These are phyloP conservation scores for Eragrostis curvula DNA, from an alignment of 176 grass and related monocot genomes.

Conservation along the genomic window DNA sequence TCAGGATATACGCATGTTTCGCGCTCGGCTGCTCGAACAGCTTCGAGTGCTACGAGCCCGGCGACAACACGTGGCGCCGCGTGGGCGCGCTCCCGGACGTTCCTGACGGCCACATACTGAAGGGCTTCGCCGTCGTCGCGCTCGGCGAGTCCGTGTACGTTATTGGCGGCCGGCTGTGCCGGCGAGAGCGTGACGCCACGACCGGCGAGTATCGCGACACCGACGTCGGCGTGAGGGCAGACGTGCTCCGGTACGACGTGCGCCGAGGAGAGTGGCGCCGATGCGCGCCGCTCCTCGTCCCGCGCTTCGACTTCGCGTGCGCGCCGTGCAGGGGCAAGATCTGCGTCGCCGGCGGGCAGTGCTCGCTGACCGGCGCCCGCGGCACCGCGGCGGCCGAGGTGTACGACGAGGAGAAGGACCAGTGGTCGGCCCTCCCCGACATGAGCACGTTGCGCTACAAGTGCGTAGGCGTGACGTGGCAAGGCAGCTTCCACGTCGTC, in stretches of 20 bases:
- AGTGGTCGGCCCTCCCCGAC: conserved; percentile 56
- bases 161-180: conserved; percentile 65
- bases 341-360: conserved; percentile 67
- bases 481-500: conserved; percentile 72
- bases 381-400: conserved; percentile 65
- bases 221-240: conserved; percentile 51
- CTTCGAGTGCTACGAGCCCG: conserved; percentile 61
- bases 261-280: conserved; percentile 47
- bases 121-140: conserved; percentile 52
- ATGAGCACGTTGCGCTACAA: conserved; percentile 70
- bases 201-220: conserved; percentile 20
- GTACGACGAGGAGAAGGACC: conserved; percentile 39
- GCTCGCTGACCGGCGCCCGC: conserved; percentile 47
- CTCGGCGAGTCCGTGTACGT: conserved; percentile 54
- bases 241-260: conserved; percentile 57
- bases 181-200: not conserved
- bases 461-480: conserved; percentile 72
- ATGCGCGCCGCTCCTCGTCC: conserved; percentile 56
- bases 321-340: conserved; percentile 55
- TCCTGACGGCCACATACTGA: conserved; percentile 55
- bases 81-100: conserved; percentile 52
- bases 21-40: conserved; percentile 37
- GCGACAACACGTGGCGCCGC: conserved; percentile 55
- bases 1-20: conserved; percentile 61
- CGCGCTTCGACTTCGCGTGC: conserved; percentile 75